Evolutionary conservation across 306 rosid species (phyloP).

Genomic region (Senna tora): DNA sequence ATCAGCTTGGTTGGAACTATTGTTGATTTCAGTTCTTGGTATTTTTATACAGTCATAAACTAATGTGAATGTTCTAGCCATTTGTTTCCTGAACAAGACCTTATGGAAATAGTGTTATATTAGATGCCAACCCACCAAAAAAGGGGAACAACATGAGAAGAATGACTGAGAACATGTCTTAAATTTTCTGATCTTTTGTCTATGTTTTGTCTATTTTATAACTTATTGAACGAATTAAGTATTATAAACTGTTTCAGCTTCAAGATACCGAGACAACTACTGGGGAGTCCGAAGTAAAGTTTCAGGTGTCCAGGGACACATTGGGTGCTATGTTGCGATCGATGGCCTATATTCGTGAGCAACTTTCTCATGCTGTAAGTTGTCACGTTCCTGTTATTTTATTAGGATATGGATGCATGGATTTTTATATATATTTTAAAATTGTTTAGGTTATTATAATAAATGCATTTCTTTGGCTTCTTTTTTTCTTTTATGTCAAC

Average conservation of each 20-base stretch:
- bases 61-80: neutral
- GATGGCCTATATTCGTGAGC: conserved; percentile 96
- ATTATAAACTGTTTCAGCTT: conserved; percentile 60
- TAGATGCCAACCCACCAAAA: neutral
- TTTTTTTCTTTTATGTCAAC: neutral
- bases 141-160: neutral
- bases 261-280: conserved; percentile 78
- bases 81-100: neutral
- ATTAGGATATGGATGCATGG: conserved; percentile 2
- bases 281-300: conserved; percentile 89
- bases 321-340: conserved; percentile 93
- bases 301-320: conserved; percentile 91
- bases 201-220: conserved; percentile 12
- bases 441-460: neutral
- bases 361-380: conserved; percentile 80
- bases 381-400: conserved; percentile 29
- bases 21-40: neutral
- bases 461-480: neutral
- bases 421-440: neutral
- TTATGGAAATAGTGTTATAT: neutral
- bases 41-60: neutral
- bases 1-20: neutral
- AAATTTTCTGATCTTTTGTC: neutral
- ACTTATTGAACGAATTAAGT: conserved; percentile 29
- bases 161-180: neutral